Conservation (phyloP, 2,329 filamentous ascomycete genomes). For the Phaeoacremonium minimum region DNA sequence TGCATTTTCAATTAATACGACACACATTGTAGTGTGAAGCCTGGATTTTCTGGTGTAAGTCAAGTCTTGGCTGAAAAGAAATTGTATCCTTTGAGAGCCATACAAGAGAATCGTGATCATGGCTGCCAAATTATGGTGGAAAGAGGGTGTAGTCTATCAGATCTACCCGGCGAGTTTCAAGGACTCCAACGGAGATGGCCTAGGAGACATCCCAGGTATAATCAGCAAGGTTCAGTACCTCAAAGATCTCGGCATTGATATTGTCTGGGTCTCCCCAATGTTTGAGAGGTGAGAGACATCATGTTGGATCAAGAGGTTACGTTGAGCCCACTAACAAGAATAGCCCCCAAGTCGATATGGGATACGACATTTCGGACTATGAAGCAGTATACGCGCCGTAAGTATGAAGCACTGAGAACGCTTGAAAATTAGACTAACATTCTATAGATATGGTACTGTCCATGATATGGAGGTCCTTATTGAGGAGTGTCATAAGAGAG, state of each 20-base stretch:
- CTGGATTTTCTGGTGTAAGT: too few relatives aligned
- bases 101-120: too few relatives aligned
- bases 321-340: constrained; percentile 21
- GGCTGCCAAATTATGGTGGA: constrained; percentile 9
- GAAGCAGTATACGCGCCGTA: constrained; percentile 56
- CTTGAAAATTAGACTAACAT: constrained; percentile 20
- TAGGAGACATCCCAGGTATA: constrained; percentile 49
- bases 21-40: too few relatives aligned
- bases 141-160: constrained; percentile 25
- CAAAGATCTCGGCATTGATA: constrained; percentile 42
- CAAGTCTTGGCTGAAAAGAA: too few relatives aligned
- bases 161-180: constrained; percentile 54
- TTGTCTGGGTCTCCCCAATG: constrained; percentile 40
- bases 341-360: constrained; percentile 42
- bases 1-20: too few relatives aligned
- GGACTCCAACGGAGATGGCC: constrained; percentile 48
- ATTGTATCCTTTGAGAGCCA: too few relatives aligned
- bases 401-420: constrained; percentile 18
- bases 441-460: constrained; percentile 57
- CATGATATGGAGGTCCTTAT: constrained; percentile 61
- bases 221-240: constrained; percentile 49
- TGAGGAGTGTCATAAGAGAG: constrained; percentile 51
- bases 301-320: not conserved
- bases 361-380: constrained; percentile 65
- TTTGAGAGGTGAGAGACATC: constrained; percentile 7